Conservation (phyloP, 345 rosid genomes). For the Pseudoturritis turrita region DNA sequence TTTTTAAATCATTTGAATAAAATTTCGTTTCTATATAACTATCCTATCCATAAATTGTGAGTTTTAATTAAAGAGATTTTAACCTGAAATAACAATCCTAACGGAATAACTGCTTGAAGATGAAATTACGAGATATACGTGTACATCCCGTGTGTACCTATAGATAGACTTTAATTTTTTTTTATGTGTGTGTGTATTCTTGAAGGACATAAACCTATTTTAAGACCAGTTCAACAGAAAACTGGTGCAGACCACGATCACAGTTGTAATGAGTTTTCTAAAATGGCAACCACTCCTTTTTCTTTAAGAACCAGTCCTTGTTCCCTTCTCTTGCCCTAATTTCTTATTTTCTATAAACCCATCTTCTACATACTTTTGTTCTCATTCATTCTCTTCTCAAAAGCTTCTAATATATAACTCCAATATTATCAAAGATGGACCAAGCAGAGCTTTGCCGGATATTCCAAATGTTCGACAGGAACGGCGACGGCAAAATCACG, state of each 20-base stretch:
- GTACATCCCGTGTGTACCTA: conserved; percentile 11
- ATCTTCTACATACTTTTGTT: conserved; percentile 5
- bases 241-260: conserved; percentile 30
- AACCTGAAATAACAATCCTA: conserved; percentile 11
- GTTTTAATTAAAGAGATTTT: neutral
- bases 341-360: conserved; percentile 19
- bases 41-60: neutral
- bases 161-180: conserved; percentile 9
- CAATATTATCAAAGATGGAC: conserved; percentile 40
- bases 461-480: conserved; percentile 85
- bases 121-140: neutral
- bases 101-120: conserved; percentile 13
- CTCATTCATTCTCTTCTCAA: conserved; percentile 6
- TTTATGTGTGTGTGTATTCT: neutral
- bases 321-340: conserved; percentile 7
- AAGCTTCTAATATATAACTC: neutral
- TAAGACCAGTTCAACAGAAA: conserved; percentile 34
- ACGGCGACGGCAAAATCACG: conserved; percentile 83
- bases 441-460: conserved; percentile 67
- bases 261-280: conserved; percentile 29
- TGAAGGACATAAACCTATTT: conserved; percentile 19
- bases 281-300: conserved; percentile 34
- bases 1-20: neutral
- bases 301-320: conserved; percentile 24
- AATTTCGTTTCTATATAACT: neutral